These are phyloP conservation scores for Aspergillus panamensis DNA, from an alignment of 495 filamentous ascomycete genomes.

Conservation along the genomic window DNA sequence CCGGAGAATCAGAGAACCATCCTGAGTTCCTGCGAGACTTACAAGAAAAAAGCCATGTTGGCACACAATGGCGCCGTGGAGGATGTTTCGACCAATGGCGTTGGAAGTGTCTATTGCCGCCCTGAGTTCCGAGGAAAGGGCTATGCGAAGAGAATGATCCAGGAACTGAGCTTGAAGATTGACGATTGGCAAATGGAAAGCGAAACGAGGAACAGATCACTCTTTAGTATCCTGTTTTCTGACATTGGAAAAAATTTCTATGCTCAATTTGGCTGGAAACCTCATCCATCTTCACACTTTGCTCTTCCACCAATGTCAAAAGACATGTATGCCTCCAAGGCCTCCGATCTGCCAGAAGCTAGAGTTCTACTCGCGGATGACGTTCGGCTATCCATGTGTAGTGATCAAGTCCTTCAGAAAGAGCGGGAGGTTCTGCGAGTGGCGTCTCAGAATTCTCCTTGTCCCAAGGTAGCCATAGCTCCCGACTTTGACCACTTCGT, in stretches of 20 bases:
- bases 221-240: conserved; percentile 79
- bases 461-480: conserved; percentile 57
- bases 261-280: conserved; percentile 73
- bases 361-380: conserved; percentile 28
- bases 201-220: conserved; percentile 31
- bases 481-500: conserved; percentile 69
- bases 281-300: conserved; percentile 69
- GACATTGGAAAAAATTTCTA: conserved; percentile 97
- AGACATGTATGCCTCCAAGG: conserved; percentile 17
- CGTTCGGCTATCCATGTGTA: conserved; percentile 38
- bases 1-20: conserved; percentile 55
- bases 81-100: conserved; percentile 70
- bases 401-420: conserved; percentile 29
- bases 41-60: conserved; percentile 69
- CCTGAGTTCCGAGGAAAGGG: conserved; percentile 67
- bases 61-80: conserved; percentile 47
- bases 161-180: conserved; percentile 50
- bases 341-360: conserved; percentile 17
- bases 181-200: conserved; percentile 50
- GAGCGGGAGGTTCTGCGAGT: conserved; percentile 32
- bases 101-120: conserved; percentile 85
- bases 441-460: conserved; percentile 32
- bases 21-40: conserved; percentile 77
- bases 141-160: conserved; percentile 73
- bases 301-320: conserved; percentile 49